phyloP scores from a whole-genome alignment of 768 basidiomycete species.

The Tylopilus sp. region DNA sequence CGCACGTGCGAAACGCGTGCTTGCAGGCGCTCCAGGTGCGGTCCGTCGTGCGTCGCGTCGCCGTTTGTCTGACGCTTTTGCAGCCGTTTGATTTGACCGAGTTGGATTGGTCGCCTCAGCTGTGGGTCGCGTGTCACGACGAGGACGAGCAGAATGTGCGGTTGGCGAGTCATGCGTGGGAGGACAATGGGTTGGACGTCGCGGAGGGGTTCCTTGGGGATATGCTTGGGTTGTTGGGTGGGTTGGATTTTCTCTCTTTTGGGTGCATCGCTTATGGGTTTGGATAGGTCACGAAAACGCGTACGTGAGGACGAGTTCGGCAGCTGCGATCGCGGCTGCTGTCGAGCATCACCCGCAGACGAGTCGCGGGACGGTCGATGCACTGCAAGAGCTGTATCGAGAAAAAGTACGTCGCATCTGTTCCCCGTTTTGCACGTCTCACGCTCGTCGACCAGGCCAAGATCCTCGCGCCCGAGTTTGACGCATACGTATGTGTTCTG shows the following conservation, averaged over 20 bases:
- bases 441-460: slow-evolving; percentile 52
- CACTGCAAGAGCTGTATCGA: slow-evolving; percentile 70
- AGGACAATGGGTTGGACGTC: slow-evolving; percentile 92
- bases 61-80: background rate
- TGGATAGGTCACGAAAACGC: slow-evolving; percentile 68
- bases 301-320: slow-evolving; percentile 73
- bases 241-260: background rate
- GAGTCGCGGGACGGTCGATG: slow-evolving; percentile 43
- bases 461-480: slow-evolving; percentile 86
- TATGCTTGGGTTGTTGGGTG: slow-evolving; percentile 70
- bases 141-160: slow-evolving; percentile 84
- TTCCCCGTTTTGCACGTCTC: background rate
- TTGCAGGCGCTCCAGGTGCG: slow-evolving; percentile 86
- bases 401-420: slow-evolving; percentile 61
- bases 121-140: slow-evolving; percentile 89
- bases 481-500: slow-evolving; percentile 70
- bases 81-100: slow-evolving; percentile 95
- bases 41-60: background rate
- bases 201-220: slow-evolving; percentile 56
- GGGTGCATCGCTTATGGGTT: background rate
- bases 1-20: slow-evolving; percentile 82
- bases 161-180: slow-evolving; percentile 82
- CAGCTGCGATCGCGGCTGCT: slow-evolving; percentile 73
- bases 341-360: slow-evolving; percentile 68
- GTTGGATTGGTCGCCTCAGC: slow-evolving; percentile 83